These are phyloP conservation scores for Arthrobotrys musiformis DNA, from an alignment of 2,329 filamentous ascomycete genomes.

Conservation along the genomic window DNA sequence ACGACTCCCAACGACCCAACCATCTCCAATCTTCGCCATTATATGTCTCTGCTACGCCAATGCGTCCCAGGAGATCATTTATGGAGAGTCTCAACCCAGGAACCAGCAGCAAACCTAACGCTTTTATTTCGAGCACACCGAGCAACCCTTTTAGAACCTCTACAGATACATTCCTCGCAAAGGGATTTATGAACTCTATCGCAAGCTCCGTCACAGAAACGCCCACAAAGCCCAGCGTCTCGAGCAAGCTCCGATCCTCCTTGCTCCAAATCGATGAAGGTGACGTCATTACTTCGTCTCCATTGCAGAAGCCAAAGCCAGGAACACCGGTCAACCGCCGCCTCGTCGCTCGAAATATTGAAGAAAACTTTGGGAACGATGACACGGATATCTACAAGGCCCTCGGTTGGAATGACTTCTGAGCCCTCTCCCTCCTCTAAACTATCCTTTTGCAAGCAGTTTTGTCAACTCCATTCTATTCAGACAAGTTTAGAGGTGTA, in stretches of 20 bases:
- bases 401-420: slow-evolving; percentile 61
- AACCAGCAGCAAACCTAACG: slow-evolving; percentile 6
- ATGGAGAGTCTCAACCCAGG: slow-evolving; percentile 25
- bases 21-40: slow-evolving; percentile 38
- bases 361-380: slow-evolving; percentile 41
- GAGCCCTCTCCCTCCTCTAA: neutral
- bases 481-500: neutral
- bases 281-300: slow-evolving; percentile 25
- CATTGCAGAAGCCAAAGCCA: slow-evolving; percentile 37
- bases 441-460: neutral
- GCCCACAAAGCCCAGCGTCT: slow-evolving; percentile 40
- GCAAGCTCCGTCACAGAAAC: slow-evolving; percentile 23
- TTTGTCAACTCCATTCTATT: neutral
- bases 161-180: slow-evolving; percentile 21
- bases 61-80: slow-evolving; percentile 16
- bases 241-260: slow-evolving; percentile 46
- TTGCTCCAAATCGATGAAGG: slow-evolving; percentile 29
- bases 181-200: slow-evolving; percentile 52
- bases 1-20: slow-evolving; percentile 20
- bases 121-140: slow-evolving; percentile 30
- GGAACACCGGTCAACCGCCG: slow-evolving; percentile 40
- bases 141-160: slow-evolving; percentile 41
- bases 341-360: slow-evolving; percentile 35
- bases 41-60: slow-evolving; percentile 28
- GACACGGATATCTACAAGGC: slow-evolving; percentile 61